Base-by-base conservation (phyloP, 2,329 filamentous ascomycete species). In the Trichophyton benhamiae region DNA sequence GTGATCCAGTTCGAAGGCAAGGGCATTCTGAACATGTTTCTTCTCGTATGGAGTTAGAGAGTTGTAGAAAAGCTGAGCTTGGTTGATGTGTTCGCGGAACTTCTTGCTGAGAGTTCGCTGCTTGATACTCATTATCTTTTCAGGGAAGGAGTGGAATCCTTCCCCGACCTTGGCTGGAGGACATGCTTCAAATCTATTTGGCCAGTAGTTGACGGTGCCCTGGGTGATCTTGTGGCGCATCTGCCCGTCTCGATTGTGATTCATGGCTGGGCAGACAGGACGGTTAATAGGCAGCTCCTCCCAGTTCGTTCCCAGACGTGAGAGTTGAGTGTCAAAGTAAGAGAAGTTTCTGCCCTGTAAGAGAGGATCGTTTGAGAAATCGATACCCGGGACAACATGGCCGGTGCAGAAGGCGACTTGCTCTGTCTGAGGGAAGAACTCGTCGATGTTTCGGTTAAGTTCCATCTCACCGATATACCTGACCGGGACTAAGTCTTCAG, bases 21-120 rank as follows among this genome's bases (percentile, higher is more conserved):
- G 78, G 0, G 87, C 83, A 41, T 76, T 77, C 30, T 77, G 75
- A 15, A 87, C 73, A 69, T 89, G 87, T 11, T 69, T 68, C 74
- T 87, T 84, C 73, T 92, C 89, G 2, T 83, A 76, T 0, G 79
- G 74, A 0, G 83, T 82, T 66, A 92, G 73, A 15, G 87, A 91
- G 77, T 92, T 92, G 77, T 85, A 92, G 77, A 94, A 94, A 1
- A 92, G 77, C 70, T 91, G 87, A 0, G 89, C 88, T 71, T 94
- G 89, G 58, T 82, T 85, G 73, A 83, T 83, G 70, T 92, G 87
- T 64, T 94, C 88, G 65, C 79, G 81, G 78, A 92, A 92, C 75
- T 92, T 92, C 66, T 80, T 80, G 65, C 84, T 87, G 3, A 75
- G 61, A 2, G 64, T 68, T 9, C 89, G 83, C 17, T 80, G 76